These are phyloP conservation scores for Zasmidium angulare DNA, from an alignment of 2,329 filamentous ascomycete genomes.

Conservation along the genomic window DNA sequence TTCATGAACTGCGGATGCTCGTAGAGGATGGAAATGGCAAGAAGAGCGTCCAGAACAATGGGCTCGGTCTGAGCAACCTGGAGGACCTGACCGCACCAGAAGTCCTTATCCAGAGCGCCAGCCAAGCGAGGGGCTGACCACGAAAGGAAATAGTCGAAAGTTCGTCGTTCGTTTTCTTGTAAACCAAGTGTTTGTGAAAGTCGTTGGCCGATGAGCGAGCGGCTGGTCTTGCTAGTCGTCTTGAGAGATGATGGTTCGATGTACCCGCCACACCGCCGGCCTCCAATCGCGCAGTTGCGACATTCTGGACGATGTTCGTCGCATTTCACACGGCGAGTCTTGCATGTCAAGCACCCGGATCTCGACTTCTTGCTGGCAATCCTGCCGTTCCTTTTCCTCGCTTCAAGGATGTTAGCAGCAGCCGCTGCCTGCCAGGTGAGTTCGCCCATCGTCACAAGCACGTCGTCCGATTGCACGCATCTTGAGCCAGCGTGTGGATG, in stretches of 20 bases:
- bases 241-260: neutral
- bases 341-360: constrained; percentile 22
- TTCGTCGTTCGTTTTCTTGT: constrained; percentile 11
- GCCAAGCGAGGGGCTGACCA: constrained; percentile 24
- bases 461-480: neutral
- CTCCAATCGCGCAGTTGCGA: constrained; percentile 52
- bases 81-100: constrained; percentile 29
- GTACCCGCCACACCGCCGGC: constrained; percentile 57
- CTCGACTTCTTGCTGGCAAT: constrained; percentile 21
- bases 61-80: constrained; percentile 29
- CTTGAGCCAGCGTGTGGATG: neutral
- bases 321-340: constrained; percentile 55
- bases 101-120: constrained; percentile 23
- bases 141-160: constrained; percentile 24
- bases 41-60: constrained; percentile 17
- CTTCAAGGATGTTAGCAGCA: constrained; percentile 11
- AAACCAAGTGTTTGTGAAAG: constrained; percentile 9
- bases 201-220: constrained; percentile 1
- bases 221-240: neutral
- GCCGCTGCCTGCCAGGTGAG: neutral
- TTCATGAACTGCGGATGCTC: constrained; percentile 24
- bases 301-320: constrained; percentile 55
- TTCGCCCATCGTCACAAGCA: neutral
- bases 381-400: constrained; percentile 18
- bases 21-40: constrained; percentile 26